These are phyloP conservation scores for Tolypocladium nubicola DNA, from an alignment of 2,329 filamentous ascomycete genomes.

Conservation along the genomic window DNA sequence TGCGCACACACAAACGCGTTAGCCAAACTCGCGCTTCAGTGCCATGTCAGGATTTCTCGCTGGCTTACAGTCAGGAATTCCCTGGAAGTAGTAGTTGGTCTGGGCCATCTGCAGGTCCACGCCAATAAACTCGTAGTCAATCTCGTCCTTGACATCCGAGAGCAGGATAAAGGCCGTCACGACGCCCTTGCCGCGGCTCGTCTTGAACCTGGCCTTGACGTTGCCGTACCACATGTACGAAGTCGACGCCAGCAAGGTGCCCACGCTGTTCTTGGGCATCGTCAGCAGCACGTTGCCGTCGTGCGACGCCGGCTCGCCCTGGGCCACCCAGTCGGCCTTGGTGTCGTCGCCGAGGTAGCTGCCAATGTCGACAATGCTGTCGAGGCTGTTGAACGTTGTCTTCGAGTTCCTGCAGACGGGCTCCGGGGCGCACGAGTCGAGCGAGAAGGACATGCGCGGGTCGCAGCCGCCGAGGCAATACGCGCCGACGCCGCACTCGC, in stretches of 20 bases:
- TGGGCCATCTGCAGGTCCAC: slow-evolving; percentile 67
- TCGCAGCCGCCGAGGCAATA: slow-evolving; percentile 96
- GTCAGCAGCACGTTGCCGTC: slow-evolving; percentile 69
- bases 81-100: slow-evolving; percentile 96
- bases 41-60: neutral
- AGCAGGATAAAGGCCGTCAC: slow-evolving; percentile 96
- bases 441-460: slow-evolving; percentile 67
- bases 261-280: slow-evolving; percentile 76
- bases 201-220: slow-evolving; percentile 76
- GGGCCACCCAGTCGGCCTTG: slow-evolving; percentile 78
- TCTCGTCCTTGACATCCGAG: slow-evolving; percentile 94
- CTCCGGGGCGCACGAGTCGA: slow-evolving; percentile 76
- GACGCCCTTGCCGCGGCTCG: slow-evolving; percentile 74
- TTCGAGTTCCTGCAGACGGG: slow-evolving; percentile 69
- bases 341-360: slow-evolving; percentile 79
- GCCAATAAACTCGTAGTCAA: slow-evolving; percentile 93
- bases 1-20: slow-evolving; percentile 20
- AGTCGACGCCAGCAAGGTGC: slow-evolving; percentile 75
- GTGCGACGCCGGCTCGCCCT: slow-evolving; percentile 61
- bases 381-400: slow-evolving; percentile 63
- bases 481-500: slow-evolving; percentile 83
- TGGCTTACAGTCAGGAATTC: slow-evolving; percentile 73
- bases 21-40: slow-evolving; percentile 1
- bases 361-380: slow-evolving; percentile 57
- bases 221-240: slow-evolving; percentile 97